Conservation (phyloP, 1,139 yeast species). For the Taphrina sp. region DNA sequence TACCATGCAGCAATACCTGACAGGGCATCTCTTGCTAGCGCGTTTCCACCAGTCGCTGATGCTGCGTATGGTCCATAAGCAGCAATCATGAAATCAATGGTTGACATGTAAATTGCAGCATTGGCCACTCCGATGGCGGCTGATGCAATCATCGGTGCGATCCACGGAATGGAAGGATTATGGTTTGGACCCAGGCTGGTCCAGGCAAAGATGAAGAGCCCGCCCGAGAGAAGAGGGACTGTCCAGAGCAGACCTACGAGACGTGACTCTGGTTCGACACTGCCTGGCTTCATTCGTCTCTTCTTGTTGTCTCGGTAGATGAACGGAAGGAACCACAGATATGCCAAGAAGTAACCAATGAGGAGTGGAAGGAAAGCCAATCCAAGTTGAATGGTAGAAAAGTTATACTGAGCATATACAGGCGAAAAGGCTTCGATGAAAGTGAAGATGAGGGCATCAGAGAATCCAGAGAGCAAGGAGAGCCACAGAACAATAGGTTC, state of each 20-base stretch:
- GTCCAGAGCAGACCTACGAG: slow-evolving; percentile 33
- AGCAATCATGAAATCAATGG: slow-evolving; percentile 48
- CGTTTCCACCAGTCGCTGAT: slow-evolving; percentile 50
- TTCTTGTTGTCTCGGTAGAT: slow-evolving; percentile 40
- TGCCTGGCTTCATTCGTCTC: slow-evolving; percentile 17
- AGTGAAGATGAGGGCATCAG: slow-evolving; percentile 48
- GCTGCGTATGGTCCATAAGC: slow-evolving; percentile 50
- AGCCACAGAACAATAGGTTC: slow-evolving; percentile 48
- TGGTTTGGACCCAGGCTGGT: slow-evolving; percentile 46
- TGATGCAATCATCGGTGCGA: slow-evolving; percentile 47
- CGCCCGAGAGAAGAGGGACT: slow-evolving; percentile 47
- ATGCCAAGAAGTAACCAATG: slow-evolving; percentile 46
- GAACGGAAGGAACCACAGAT: slow-evolving; percentile 42
- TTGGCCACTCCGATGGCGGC: slow-evolving; percentile 47
- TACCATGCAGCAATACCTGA: slow-evolving; percentile 48
- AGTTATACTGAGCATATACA: slow-evolving; percentile 42
- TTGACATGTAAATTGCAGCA: slow-evolving; percentile 47
- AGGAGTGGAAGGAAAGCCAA: slow-evolving; percentile 45
- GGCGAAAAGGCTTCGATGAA: slow-evolving; percentile 47
- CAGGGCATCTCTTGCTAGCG: slow-evolving; percentile 48
- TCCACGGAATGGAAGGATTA: slow-evolving; percentile 41
- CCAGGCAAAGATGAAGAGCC: slow-evolving; percentile 49
- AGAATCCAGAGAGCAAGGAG: slow-evolving; percentile 47
- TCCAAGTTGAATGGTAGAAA: slow-evolving; percentile 43
- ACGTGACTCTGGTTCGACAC: slow-evolving; percentile 29